phyloP scores from a whole-genome alignment of 805 yeast genomes.

The Priceomyces fermenticarens region DNA sequence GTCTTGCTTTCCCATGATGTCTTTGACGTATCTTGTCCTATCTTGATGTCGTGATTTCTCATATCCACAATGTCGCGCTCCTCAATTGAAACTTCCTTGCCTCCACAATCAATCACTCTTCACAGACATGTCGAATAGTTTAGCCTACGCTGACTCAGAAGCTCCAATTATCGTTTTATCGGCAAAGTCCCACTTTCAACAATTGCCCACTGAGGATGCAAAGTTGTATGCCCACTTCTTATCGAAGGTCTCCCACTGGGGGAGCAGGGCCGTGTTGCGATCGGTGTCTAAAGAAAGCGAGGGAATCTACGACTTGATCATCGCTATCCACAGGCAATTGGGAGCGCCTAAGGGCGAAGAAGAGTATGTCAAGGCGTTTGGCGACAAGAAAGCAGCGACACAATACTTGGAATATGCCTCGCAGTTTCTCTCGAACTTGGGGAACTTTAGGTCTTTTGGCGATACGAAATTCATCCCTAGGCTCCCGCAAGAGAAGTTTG shows the following conservation, averaged over 20 bases:
- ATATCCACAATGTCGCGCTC: neutral
- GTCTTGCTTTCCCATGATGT: neutral
- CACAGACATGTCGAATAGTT: constrained; percentile 11
- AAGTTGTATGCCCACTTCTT: constrained; percentile 74
- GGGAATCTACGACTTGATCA: constrained; percentile 64
- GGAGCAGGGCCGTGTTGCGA: constrained; percentile 74
- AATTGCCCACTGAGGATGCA: constrained; percentile 56
- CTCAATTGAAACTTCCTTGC: neutral
- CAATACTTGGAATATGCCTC: constrained; percentile 70
- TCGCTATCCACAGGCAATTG: constrained; percentile 52
- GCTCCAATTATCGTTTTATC: constrained; percentile 47
- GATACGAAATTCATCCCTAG: constrained; percentile 83
- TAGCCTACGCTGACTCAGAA: constrained; percentile 36
- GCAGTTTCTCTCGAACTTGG: constrained; percentile 70
- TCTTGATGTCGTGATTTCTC: neutral
- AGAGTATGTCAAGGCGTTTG: constrained; percentile 36
- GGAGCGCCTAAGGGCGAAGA: constrained; percentile 41
- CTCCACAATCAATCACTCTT: neutral
- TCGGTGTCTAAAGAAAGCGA: constrained; percentile 85
- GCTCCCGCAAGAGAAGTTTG: constrained; percentile 47
- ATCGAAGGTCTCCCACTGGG: constrained; percentile 80
- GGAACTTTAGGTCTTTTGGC: constrained; percentile 84
- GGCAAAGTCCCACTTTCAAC: constrained; percentile 67
- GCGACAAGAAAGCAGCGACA: constrained; percentile 26
- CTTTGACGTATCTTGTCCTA: neutral